phyloP scores from a whole-genome alignment of 2,329 filamentous ascomycete species.

The Epichloe festucae region DNA sequence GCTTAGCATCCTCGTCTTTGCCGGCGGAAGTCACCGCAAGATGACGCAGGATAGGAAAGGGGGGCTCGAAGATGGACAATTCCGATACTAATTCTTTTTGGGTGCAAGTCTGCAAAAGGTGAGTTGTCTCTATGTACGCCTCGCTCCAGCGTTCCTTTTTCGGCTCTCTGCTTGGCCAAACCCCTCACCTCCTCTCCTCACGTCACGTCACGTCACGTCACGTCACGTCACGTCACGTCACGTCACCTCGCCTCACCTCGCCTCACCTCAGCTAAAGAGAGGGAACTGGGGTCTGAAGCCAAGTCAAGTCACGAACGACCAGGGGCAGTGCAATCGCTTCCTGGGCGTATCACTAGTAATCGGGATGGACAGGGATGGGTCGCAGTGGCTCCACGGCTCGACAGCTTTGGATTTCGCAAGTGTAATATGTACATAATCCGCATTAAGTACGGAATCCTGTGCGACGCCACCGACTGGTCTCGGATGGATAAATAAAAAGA shows the following conservation, averaged over 20 bases:
- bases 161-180: conserved; percentile 1
- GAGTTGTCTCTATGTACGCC: conserved; percentile 4
- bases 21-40: background rate
- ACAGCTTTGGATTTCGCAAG: background rate
- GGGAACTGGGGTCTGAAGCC: too few species aligned
- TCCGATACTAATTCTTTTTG: conserved; percentile 3
- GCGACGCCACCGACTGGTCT: background rate
- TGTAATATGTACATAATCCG: too few species aligned
- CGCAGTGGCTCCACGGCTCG: background rate
- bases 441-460: too few species aligned
- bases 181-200: background rate
- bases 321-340: background rate
- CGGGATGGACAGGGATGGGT: background rate
- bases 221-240: too few species aligned
- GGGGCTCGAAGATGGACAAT: background rate
- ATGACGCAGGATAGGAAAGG: background rate
- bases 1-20: conserved; percentile 30
- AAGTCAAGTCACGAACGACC: background rate
- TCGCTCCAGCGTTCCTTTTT: conserved; percentile 1
- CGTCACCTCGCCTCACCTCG: background rate
- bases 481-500: too few species aligned
- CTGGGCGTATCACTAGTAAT: background rate
- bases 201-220: too few species aligned
- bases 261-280: too few species aligned
- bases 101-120: conserved; percentile 6